These are phyloP conservation scores for Megacollybia marginata DNA, from an alignment of 768 basidiomycete genomes.

Conservation along the genomic window DNA sequence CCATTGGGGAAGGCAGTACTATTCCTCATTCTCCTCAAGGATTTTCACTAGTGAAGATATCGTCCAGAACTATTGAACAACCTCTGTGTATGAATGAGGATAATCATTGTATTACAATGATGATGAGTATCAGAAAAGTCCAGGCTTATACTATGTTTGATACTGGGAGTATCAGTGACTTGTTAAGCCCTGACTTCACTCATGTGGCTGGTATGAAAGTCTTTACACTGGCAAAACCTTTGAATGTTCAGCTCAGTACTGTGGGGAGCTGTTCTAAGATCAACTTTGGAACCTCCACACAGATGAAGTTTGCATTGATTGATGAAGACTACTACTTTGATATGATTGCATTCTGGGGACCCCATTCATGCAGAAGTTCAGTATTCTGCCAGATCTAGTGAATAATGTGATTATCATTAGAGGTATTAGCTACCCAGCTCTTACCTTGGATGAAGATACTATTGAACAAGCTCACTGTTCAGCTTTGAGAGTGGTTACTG, in stretches of 20 bases:
- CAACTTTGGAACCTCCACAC: slow-evolving; percentile 15
- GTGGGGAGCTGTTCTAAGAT: slow-evolving; percentile 21
- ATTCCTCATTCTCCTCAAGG: no score
- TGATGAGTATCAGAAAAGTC: no score
- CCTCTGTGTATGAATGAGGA: no score
- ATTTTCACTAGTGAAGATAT: no score
- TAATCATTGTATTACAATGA: no score
- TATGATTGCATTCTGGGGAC: slow-evolving; percentile 28
- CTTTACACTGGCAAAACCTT: slow-evolving; percentile 7
- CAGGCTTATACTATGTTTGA: slow-evolving; percentile 11
- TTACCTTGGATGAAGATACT: slow-evolving; percentile 3
- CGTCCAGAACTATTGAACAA: no score
- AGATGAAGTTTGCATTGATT: slow-evolving; percentile 3
- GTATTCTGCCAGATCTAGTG: slow-evolving; percentile 17
- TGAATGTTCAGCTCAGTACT: slow-evolving; percentile 23
- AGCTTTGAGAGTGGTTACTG: no score
- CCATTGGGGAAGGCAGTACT: no score
- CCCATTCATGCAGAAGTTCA: slow-evolving; percentile 21
- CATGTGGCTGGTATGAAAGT: no score
- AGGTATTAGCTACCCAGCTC: background rate
- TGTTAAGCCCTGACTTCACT: slow-evolving; percentile 15
- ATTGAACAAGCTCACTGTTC: background rate
- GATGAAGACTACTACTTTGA: slow-evolving; percentile 17
- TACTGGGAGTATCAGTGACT: slow-evolving; percentile 9
- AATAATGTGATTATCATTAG: slow-evolving; percentile 5